These are phyloP conservation scores for Persicaria maculosa DNA, from an alignment of 148 eudicot genomes.

Conservation along the genomic window DNA sequence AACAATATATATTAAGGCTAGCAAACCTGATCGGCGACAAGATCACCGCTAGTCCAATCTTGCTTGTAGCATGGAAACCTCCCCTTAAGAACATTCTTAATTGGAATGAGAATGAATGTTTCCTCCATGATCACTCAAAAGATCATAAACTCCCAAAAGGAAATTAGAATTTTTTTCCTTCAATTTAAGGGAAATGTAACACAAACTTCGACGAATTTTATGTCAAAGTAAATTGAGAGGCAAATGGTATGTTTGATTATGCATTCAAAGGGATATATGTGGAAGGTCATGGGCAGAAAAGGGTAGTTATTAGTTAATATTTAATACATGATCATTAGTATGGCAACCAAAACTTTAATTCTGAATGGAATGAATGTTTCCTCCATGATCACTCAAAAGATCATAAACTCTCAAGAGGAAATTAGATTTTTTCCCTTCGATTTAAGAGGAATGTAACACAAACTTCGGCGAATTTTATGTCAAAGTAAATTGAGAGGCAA, in stretches of 20 bases:
- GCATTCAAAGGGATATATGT: constrained; percentile 20
- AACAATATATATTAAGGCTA: background rate
- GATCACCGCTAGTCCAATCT: constrained; percentile 94
- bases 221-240: constrained; percentile 66
- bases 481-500: constrained; percentile 70
- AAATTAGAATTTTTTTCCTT: background rate
- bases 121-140: constrained; percentile 65
- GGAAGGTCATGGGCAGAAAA: constrained; percentile 24
- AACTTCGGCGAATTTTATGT: background rate
- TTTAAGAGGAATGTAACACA: background rate
- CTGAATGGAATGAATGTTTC: constrained; percentile 92
- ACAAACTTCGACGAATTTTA: background rate
- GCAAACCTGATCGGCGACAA: constrained; percentile 82
- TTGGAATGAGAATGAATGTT: constrained; percentile 89
- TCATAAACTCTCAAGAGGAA: constrained; percentile 11
- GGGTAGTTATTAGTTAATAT: constrained; percentile 8
- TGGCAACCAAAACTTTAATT: constrained; percentile 26
- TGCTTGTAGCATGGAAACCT: constrained; percentile 87
- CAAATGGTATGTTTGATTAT: constrained; percentile 28
- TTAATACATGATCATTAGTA: constrained; percentile 3
- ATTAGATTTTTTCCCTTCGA: background rate
- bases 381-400: constrained; percentile 53
- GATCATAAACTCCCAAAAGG: constrained; percentile 11
- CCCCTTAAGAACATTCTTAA: constrained; percentile 83
- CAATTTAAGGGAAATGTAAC: background rate